Evolutionary conservation across 2,329 filamentous ascomycete genomes (phyloP).

Genomic region (Scedosporium boydii): DNA sequence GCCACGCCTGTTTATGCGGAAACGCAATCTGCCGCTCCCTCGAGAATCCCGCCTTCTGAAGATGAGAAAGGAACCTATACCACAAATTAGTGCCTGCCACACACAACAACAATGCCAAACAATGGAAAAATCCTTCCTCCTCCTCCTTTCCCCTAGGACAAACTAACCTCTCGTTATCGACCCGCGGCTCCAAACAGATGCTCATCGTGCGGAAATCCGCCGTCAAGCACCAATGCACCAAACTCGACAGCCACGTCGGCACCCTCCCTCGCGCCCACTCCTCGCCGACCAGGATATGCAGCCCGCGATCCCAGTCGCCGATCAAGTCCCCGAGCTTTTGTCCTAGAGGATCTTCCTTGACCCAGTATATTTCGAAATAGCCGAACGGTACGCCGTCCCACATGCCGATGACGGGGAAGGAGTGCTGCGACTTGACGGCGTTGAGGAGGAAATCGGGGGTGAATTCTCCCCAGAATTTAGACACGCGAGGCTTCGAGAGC

Average conservation of each 20-base stretch:
- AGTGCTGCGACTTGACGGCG: constrained; percentile 59
- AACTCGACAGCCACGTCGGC: constrained; percentile 68
- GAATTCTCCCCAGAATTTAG: constrained; percentile 72
- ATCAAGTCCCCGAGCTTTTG: constrained; percentile 55
- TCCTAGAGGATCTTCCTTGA: constrained; percentile 79
- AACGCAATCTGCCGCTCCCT: constrained; percentile 82
- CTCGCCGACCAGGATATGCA: constrained; percentile 86
- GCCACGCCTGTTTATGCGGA: constrained; percentile 84
- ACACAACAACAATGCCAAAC: not conserved
- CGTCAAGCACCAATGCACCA: constrained; percentile 79
- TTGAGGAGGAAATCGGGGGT: constrained; percentile 56
- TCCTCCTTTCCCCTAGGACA: not conserved
- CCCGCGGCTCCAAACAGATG: constrained; percentile 77
- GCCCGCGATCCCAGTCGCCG: constrained; percentile 75
- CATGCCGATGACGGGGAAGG: constrained; percentile 82
- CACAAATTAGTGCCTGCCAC: constrained; percentile 1
- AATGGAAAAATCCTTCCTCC: not conserved
- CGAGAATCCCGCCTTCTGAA: constrained; percentile 68
- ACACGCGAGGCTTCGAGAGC: constrained; percentile 80
- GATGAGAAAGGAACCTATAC: constrained; percentile 41
- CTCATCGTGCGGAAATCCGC: constrained; percentile 73
- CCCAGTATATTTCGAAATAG: constrained; percentile 98
- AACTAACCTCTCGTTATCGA: constrained; percentile 79
- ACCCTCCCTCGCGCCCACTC: constrained; percentile 84
- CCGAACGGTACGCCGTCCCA: constrained; percentile 96